Base-by-base conservation (phyloP, 169 alveolate species). In the Plasmodium billcollinsi region DNA sequence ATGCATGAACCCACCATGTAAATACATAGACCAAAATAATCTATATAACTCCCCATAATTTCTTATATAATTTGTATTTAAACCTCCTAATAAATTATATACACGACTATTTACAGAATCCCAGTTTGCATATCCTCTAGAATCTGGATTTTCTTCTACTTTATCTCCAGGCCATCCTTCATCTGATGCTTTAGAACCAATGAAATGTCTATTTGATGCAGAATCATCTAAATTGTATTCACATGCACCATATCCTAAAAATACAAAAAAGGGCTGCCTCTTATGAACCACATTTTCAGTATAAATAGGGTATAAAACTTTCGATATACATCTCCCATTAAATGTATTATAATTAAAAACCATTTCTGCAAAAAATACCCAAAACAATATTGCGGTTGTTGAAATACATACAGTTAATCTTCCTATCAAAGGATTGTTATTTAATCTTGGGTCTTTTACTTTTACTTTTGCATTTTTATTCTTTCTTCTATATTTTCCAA, bases 1-100 rank as follows among this genome's bases (percentile, higher is more conserved):
- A 73, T 96, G 98, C 66, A 93, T 75, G 89, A 95, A 92, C n/a
- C 97, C 96, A 20, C 97, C 94, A 88, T 96, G 98, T 89, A 96
- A 63, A 88, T 90, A 94, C 92, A 93, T 91, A 47, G 97, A 89
- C 98, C 98, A 96, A 74, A 96, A 90, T 67, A 96, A 26, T 63
- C 98, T 92, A 86, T 93, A 92, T 14, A 88, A n/a, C 33, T 96
- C 98, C 33, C 96, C 96, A 73, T 95, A 95, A 74, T 95, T 93
- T 43, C 97, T 89, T 1, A 94, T 94, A 47, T 71, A 80, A 85
- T 95, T 95, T 15, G 97, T 75, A 67, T 93, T 91, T 12, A 94
- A 66, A 2, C 97, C 97, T 6, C 97, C 97, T 61, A 94, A 65
- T 14, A 62, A 52, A 14, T 69, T 50, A 58, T 92, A 73, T 21